Evolutionary conservation across 768 basidiomycete species (phyloP), one percentile per base, ranked within the genome.

Genomic region (Sistotremastrum niveocremeum): DNA sequence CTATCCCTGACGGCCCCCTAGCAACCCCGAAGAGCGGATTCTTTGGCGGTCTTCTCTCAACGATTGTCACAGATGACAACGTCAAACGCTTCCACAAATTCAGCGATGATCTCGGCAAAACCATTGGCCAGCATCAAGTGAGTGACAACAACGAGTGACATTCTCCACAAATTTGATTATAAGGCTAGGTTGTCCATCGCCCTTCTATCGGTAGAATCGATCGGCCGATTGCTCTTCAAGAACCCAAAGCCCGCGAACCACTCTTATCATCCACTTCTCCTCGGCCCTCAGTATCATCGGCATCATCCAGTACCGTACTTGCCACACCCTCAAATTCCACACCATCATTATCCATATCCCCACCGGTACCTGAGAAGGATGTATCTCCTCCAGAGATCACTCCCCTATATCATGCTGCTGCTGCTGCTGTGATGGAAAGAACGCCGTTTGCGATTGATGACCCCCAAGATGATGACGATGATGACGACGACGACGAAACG

Each of bases 381-480:
- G 42, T 56, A 39, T 47, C 58, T 10, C 57, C 60, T 42, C 49
- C 57, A 32, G 60, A 61, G 52, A 56, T 60, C 20, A 47, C 56
- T 52, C 58, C 73, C 81, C 5, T 73, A 84, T 66, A 68, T 87
- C 41, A 71, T 54, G 81, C 79, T 0, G 85, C 82, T 43, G 84
- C 77, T 51, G 82, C 82, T 33, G 85, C 86, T 32, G 69, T 89
- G 40, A 82, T 93, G 82, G 86, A 94, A 59, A 71, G 94, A 38
- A 90, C 88, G 29, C 82, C 84, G 52, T 99, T 99, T 60, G 89
- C 89, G n/a, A 95, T 98, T 49, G 95, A 99, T 57, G 89, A 91
- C 62, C 87, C 81, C 3, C 82, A 79, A 44, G 86, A 88, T 47
- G 84, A 83, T 7, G 86, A 85, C 30, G 81, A 80, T 1, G 83